Conservation (phyloP, 306 rosid genomes). For the Cucurbita ficifolia region DNA sequence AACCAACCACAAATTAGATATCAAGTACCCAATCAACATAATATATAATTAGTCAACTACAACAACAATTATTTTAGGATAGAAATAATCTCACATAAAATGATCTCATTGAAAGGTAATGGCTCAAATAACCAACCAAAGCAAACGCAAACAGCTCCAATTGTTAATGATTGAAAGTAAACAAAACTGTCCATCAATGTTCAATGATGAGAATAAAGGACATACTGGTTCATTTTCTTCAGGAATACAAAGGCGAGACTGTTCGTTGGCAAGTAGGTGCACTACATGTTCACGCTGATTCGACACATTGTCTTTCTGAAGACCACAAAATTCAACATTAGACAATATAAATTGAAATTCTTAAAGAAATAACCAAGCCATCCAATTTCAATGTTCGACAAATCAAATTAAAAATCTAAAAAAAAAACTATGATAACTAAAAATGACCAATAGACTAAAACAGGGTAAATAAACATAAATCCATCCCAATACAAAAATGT, state of each 20-base stretch:
- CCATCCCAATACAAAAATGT: not conserved
- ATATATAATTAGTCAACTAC: not conserved
- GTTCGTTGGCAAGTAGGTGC: slow-evolving; percentile 87
- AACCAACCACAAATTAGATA: not conserved
- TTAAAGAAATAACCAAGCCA: not conserved
- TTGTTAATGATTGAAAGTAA: not conserved
- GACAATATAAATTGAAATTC: slow-evolving; percentile 8
- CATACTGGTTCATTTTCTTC: slow-evolving; percentile 66
- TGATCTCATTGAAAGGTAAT: not conserved
- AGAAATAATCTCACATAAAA: not conserved
- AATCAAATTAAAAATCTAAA: slow-evolving; percentile 3
- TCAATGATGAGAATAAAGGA: slow-evolving; percentile 2
- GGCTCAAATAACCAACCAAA: not conserved
- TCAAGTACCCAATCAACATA: not conserved
- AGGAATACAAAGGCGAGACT: slow-evolving; percentile 62
- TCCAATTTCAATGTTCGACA: not conserved
- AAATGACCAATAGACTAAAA: not conserved
- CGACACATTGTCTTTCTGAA: slow-evolving; percentile 79
- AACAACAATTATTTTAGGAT: not conserved
- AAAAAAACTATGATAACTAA: not conserved
- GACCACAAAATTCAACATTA: slow-evolving; percentile 10
- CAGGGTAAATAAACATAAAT: not conserved
- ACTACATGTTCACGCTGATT: slow-evolving; percentile 81
- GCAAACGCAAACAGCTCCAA: not conserved
- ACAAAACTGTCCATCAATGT: not conserved